Conservation (phyloP, 2,329 filamentous ascomycete species). For the Pyricularia pennisetigena region DNA sequence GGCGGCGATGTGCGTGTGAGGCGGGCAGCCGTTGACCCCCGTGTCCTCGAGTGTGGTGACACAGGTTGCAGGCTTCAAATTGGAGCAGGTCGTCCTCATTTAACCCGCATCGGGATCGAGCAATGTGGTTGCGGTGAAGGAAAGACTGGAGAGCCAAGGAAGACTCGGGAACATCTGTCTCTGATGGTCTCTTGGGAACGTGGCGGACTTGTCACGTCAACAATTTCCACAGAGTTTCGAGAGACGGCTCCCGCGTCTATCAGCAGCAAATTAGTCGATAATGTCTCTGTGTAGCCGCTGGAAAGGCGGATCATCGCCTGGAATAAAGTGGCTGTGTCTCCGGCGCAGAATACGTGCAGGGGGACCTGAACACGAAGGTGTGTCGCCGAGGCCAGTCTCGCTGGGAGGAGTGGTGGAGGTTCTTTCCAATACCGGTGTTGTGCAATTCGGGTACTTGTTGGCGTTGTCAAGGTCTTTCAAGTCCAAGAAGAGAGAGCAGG, state of each 20-base stretch:
- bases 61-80: not conserved
- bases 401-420: not conserved
- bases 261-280: not conserved
- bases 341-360: not conserved
- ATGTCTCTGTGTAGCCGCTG: not conserved
- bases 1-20: not conserved
- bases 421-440: not conserved
- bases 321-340: not conserved
- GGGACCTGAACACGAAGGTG: not conserved
- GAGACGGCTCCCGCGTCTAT: not conserved
- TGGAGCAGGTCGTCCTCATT: not conserved
- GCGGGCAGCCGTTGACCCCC: not conserved
- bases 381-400: not conserved
- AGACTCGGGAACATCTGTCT: not conserved
- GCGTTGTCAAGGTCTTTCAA: not conserved
- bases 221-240: not conserved
- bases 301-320: not conserved
- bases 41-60: constrained; percentile 1
- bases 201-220: not conserved
- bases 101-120: not conserved
- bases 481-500: not conserved
- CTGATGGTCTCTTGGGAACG: not conserved
- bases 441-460: not conserved
- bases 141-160: not conserved
- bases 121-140: not conserved